These are phyloP conservation scores for Paratinospora sagittata DNA, from an alignment of 164 flowering plant genomes.

Conservation along the genomic window DNA sequence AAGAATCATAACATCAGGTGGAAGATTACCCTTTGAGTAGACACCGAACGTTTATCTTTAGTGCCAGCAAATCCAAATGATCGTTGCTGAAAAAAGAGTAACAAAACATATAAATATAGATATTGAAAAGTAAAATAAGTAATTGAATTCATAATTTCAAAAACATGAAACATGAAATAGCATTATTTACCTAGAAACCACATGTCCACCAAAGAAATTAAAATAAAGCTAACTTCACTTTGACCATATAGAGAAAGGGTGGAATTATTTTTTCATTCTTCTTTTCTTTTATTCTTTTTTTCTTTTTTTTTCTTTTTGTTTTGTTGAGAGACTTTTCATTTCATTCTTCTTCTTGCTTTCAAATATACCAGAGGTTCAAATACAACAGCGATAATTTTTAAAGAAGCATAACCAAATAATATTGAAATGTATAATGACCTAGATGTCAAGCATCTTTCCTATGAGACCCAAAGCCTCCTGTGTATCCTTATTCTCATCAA, in stretches of 20 bases:
- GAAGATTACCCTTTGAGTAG: constrained; percentile 75
- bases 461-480: constrained; percentile 86
- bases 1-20: neutral
- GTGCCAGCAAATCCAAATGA: too few species aligned
- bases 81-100: too few species aligned
- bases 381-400: neutral
- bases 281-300: too few species aligned
- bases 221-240: neutral
- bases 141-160: too few species aligned
- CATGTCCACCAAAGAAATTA: neutral
- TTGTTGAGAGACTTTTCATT: too few species aligned
- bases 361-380: too few species aligned
- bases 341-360: neutral
- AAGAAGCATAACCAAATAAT: neutral
- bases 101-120: too few species aligned
- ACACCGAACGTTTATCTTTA: too few species aligned
- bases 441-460: constrained; percentile 97
- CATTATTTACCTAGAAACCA: too few species aligned
- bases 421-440: neutral
- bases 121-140: too few species aligned
- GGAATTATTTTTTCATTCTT: neutral
- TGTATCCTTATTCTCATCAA: constrained; percentile 97
- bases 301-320: too few species aligned
- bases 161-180: too few species aligned
- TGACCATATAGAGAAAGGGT: neutral